phyloP scores from a whole-genome alignment of 805 yeast genomes.

The Candida schatavii region DNA sequence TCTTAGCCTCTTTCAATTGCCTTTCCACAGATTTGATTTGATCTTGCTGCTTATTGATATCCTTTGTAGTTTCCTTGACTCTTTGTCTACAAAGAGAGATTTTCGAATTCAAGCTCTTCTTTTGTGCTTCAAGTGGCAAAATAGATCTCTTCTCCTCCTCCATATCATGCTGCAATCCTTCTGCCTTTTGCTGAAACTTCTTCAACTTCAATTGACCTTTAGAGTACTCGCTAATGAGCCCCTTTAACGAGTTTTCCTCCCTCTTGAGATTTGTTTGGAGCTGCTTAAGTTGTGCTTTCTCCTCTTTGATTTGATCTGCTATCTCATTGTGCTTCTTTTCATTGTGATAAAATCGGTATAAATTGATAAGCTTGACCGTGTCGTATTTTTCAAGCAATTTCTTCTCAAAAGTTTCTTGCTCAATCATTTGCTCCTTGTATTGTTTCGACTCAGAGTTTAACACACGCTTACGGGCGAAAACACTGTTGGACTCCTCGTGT shows the following conservation, averaged over 20 bases:
- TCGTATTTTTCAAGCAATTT: slow-evolving; percentile 49
- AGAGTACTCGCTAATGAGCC: slow-evolving; percentile 40
- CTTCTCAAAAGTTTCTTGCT: slow-evolving; percentile 63
- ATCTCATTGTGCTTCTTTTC: slow-evolving; percentile 40
- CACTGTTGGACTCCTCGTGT: slow-evolving; percentile 58
- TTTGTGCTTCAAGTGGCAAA: slow-evolving; percentile 62
- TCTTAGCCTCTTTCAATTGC: slow-evolving; percentile 46
- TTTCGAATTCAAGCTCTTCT: slow-evolving; percentile 46
- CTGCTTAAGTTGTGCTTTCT: slow-evolving; percentile 35
- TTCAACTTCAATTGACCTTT: slow-evolving; percentile 42
- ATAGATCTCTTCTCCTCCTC: slow-evolving; percentile 48
- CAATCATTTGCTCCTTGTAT: slow-evolving; percentile 71
- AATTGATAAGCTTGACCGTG: slow-evolving; percentile 46
- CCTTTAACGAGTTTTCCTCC: slow-evolving; percentile 25
- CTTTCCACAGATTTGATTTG: slow-evolving; percentile 39
- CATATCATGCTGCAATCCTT: slow-evolving; percentile 33
- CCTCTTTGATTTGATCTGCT: slow-evolving; percentile 28
- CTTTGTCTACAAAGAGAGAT: slow-evolving; percentile 45
- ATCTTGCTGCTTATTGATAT: slow-evolving; percentile 49
- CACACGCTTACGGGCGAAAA: slow-evolving; percentile 67
- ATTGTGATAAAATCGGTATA: slow-evolving; percentile 67
- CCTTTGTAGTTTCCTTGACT: slow-evolving; percentile 48
- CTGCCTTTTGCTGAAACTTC: slow-evolving; percentile 38
- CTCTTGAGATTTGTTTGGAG: slow-evolving; percentile 25
- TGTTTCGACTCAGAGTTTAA: slow-evolving; percentile 72